Base-by-base conservation (phyloP, 2,329 filamentous ascomycete species). In the Tympanopsis confertula region DNA sequence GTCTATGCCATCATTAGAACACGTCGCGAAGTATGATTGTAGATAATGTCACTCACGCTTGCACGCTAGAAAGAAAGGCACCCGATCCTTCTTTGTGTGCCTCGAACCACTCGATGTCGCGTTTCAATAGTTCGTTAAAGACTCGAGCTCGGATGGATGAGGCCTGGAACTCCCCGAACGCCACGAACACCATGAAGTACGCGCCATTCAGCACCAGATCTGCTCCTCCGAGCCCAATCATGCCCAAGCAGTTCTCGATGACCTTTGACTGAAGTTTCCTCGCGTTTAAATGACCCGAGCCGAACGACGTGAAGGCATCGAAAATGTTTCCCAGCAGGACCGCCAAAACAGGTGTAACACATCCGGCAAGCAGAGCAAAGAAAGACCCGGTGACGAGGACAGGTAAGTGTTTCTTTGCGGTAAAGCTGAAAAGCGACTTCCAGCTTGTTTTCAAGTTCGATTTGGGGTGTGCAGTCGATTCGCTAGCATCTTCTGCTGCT, bases 21-120 rank as follows among this genome's bases (percentile, higher is more conserved):
- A 50, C 43, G 15, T 15, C n/a, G 18, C 20, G 10, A 15, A 24
- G n/a, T 33, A 14, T 39, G 36, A 15, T 15, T 39, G 28, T 3
- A 32, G 17, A 2, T 1, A 3, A 19, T 19, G 20, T 4, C 10
- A 56, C 78, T 58, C 62, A 88, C 82, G 78, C 78, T 55, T 94
- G 82, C 20, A 87, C 66, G 38, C 78, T 69, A 13, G 79, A 71
- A 14, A 93, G 62, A 30, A 91, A 66, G 14, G 85, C 79, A 1
- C 74, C 71, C 14, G 85, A 69, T 0, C 88, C 89, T 39, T 84
- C 76, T 26, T 73, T 65, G 37, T 79, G 70, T 14, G 68, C 63
- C 52, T 95, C 87, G 50, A 85, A 94, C 87, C 88, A 96, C 35
- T 69, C 67, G 52, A 91, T 74, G 12, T 89, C 75, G 50, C 80